Conservation (phyloP, 371 early-diverging fungal genomes). For the Amoeboaphelidium protococcarum region DNA sequence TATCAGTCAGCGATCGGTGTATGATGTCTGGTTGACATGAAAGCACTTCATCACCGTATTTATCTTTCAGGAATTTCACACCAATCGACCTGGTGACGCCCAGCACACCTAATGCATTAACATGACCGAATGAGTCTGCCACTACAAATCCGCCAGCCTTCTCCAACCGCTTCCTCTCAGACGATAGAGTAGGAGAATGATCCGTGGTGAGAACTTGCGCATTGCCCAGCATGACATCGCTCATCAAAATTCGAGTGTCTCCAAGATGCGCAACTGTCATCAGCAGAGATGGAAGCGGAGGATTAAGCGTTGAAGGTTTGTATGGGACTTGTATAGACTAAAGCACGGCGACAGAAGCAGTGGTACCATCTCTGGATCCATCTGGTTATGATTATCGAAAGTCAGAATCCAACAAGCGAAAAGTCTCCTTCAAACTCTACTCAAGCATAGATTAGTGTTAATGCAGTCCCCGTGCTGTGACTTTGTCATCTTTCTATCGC, state of each 20-base stretch:
- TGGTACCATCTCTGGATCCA: neutral
- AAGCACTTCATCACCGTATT: constrained; percentile 20
- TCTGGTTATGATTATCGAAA: neutral
- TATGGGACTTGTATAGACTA: neutral
- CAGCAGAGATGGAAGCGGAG: no score
- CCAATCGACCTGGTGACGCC: neutral
- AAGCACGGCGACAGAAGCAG: neutral
- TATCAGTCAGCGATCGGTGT: constrained; percentile 14
- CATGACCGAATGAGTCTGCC: neutral
- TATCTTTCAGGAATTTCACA: neutral
- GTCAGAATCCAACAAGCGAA: neutral
- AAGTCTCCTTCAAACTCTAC: neutral
- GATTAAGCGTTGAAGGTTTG: neutral
- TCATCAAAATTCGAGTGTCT: neutral
- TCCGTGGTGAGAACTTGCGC: neutral
- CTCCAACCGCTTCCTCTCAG: neutral
- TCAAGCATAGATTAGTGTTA: neutral
- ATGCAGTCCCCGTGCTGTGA: neutral
- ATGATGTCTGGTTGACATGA: constrained; percentile 39
- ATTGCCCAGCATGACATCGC: neutral
- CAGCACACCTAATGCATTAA: neutral
- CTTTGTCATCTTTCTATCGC: neutral
- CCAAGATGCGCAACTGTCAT: neutral
- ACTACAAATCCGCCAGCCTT: neutral
- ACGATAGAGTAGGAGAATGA: neutral